Percentiles rank a stretch among this genome's conserved stretches.
Conservation (phyloP, 805 yeast genomes). For the Ogataea glucozyma region DNA sequence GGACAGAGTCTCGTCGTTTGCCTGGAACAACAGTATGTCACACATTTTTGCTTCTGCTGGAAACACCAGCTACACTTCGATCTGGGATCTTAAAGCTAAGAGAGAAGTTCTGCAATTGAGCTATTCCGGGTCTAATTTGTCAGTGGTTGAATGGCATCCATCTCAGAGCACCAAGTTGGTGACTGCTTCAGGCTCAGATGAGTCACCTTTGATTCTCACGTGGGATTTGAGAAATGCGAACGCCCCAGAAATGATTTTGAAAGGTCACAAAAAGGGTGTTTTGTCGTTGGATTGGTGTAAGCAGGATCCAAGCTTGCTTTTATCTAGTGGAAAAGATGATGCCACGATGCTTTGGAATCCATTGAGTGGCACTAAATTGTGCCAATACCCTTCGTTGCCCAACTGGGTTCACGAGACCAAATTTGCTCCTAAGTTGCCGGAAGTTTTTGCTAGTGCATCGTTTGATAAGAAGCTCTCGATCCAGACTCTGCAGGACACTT, state of each 20-base stretch:
- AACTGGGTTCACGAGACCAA: slow-evolving; percentile 91
- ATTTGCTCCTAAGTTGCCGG: slow-evolving; percentile 89
- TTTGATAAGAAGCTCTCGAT: slow-evolving; percentile 80
- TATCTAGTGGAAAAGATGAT: slow-evolving; percentile 94
- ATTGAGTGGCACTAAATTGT: slow-evolving; percentile 64
- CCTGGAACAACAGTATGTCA: slow-evolving; percentile 84
- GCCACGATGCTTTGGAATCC: slow-evolving; percentile 92
- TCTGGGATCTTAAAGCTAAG: slow-evolving; percentile 90
- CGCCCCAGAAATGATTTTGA: slow-evolving; percentile 76
- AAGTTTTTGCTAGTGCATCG: slow-evolving; percentile 83
- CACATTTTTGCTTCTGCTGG: slow-evolving; percentile 93
- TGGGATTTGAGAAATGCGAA: slow-evolving; percentile 96
- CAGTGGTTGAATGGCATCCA: slow-evolving; percentile 95
- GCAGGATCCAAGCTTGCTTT: slow-evolving; percentile 72
- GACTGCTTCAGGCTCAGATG: slow-evolving; percentile 84
- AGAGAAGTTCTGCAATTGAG: slow-evolving; percentile 86
- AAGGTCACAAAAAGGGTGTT: slow-evolving; percentile 87
- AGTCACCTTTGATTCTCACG: slow-evolving; percentile 73
- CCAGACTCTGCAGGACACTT: slow-evolving; percentile 87
- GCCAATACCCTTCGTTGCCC: slow-evolving; percentile 87
- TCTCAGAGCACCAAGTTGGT: slow-evolving; percentile 78
- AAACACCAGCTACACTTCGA: slow-evolving; percentile 79
- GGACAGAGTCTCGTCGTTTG: slow-evolving; percentile 76
- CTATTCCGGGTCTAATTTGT: slow-evolving; percentile 70
- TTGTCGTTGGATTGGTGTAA: slow-evolving; percentile 91